Base-by-base conservation (phyloP, 805 yeast genomes). In the Nematodospora valgi region DNA sequence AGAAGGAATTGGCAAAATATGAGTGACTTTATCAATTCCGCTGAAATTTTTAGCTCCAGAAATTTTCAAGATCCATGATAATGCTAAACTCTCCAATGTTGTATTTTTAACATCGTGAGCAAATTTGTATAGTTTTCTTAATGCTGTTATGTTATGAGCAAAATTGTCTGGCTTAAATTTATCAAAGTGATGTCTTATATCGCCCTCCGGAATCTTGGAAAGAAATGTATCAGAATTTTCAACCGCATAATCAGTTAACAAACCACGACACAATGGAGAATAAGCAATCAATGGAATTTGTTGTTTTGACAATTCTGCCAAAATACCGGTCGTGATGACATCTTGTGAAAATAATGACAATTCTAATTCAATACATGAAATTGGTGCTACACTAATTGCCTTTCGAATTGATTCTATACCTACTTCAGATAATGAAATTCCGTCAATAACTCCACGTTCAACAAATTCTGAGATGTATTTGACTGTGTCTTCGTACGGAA, bases 181-280 rank as follows among this genome's bases (percentile, higher is more conserved):
- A 34, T 79, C 88, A 29, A 78, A 48, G 17, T 35, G 38, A 4
- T 36, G 30, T 45, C 86, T 68, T 35, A 78, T 39, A 49, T 83
- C 91, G 27, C 74, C 80, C 27, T 64, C 64, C 10, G 79, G 74
- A 23, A 82, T 49, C 36, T 76, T 80, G 0, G 56, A 48, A 17
- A 44, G 47, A 45, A 53, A 63, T 6, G 44, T 43, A 17, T 59
- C 56, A 11, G 52, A 41, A 14, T 59, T 47, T 5, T 70, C 57
- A 17, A 59, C 76, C 35, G 79, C 58, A 22, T 50, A 43, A 38
- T 93, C 95, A 3, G 91, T 80, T 36, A 88, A 68, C 41, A 81
- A 63, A 1, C 96, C 96, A 49, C 85, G 72, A 7, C 88, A 82
- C 37, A 88, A 67, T 20, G 96, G 96, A 20, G 95, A 82, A 59